Percentiles rank a stretch among this genome's conserved stretches.
These are phyloP conservation scores for Penicillium occitanis DNA, from an alignment of 2,329 filamentous ascomycete genomes.

Conservation along the genomic window DNA sequence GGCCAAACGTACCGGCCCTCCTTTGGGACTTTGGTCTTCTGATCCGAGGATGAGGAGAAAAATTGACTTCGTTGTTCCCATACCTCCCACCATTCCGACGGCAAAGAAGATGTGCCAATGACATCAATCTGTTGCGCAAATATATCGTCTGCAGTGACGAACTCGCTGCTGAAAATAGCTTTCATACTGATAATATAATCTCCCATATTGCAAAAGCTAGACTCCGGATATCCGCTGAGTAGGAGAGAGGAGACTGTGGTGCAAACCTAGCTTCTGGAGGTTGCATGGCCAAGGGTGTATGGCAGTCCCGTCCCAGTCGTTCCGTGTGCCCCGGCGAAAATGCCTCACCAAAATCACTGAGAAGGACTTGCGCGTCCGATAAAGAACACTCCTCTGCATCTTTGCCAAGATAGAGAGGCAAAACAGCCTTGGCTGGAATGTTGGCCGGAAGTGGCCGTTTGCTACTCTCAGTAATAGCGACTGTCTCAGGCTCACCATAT, in stretches of 20 bases:
- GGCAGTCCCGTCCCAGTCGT: conserved; percentile 25
- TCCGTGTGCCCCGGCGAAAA: conserved; percentile 18
- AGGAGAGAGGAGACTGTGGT: conserved; percentile 24
- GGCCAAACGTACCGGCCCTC: conserved; percentile 23
- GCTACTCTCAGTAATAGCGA: conserved; percentile 28
- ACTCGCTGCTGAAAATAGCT: conserved; percentile 21
- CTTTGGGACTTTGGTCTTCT: background rate
- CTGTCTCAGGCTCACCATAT: conserved; percentile 32
- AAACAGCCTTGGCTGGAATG: conserved; percentile 30
- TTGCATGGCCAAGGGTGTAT: conserved; percentile 22
- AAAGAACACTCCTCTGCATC: conserved; percentile 25
- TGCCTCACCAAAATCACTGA: conserved; percentile 39
- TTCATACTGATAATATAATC: conserved; percentile 32
- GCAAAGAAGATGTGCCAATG: conserved; percentile 22
- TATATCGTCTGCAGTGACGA: conserved; percentile 24
- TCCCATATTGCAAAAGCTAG: conserved; percentile 31
- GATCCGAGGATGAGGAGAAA: background rate
- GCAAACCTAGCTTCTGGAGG: conserved; percentile 31
- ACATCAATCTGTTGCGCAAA: conserved; percentile 27
- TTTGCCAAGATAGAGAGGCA: conserved; percentile 27
- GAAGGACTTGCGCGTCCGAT: conserved; percentile 30
- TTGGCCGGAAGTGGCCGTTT: conserved; percentile 29
- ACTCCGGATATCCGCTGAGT: conserved; percentile 32
- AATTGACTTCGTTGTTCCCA: conserved; percentile 7
- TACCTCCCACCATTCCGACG: conserved; percentile 1